Evolutionary conservation across 495 filamentous ascomycete genomes (phyloP), one percentile per base, ranked within the genome.

Genomic region (Daldinia loculata): DNA sequence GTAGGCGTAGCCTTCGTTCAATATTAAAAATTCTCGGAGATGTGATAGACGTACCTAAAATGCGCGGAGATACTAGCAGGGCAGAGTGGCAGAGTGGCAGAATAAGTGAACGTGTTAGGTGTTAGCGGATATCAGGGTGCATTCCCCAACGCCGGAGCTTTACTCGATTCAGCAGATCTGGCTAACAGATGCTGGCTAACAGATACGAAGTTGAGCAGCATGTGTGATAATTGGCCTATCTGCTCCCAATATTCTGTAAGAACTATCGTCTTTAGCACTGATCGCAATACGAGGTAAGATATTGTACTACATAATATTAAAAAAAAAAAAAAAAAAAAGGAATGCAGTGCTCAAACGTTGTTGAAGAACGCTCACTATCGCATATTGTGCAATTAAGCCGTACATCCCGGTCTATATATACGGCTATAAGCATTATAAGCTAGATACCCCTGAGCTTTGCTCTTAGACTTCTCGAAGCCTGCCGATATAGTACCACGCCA

Each of bases 81-180:
- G 41, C 41, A 45, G 6, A 45, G 41, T 17, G 19, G 22, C 17
- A 22, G 19, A 48, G 43, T 5, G 19, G 22, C 17, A 22, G 43
- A 22, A 9, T 45, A 17, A n/a, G 15, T 48, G 7, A 8, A 9
- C 24, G 4, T 7, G n/a, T 43, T 17, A 43, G 17, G 39, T 17
- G 43, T 48, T 48, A 48, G 43, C 43, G 43, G 43, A 24, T 24
- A 48, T 48, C 43, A 48, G 19, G 43, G 43, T 48, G 43, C 43
- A 48, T 48, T 48, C 43, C 8, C 43, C 43, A 48, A 22, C 43
- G 17, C 43, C 43, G 43, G 9, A 48, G 43, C 43, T 48, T 48
- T 48, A 48, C 43, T 48, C 43, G 43, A 48, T 48, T 48, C 9
- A 48, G 43, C 19, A 22, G 43, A 22, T 48, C 8, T 48, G 19